Evolutionary conservation across 1,284 basidiomycete species (phyloP).

Genomic region (Malassezia slooffiae): DNA sequence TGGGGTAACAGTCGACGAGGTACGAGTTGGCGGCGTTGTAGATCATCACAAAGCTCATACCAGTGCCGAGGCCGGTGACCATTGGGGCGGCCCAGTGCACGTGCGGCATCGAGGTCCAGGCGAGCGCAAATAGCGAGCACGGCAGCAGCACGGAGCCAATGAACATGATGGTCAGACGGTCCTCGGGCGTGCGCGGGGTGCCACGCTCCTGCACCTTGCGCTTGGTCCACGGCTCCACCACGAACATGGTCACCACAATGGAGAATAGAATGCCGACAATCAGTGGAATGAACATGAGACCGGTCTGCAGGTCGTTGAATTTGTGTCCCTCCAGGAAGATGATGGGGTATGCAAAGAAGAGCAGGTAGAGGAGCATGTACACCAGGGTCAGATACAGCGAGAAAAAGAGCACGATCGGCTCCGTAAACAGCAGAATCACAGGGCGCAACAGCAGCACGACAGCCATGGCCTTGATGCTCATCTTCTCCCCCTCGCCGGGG

Average conservation of each 20-base stretch:
- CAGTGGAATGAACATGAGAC: constrained; percentile 62
- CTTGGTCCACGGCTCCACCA: constrained; percentile 50
- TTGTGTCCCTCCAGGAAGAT: constrained; percentile 55
- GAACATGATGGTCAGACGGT: constrained; percentile 54
- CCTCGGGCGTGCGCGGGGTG: constrained; percentile 57
- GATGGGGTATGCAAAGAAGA: constrained; percentile 46
- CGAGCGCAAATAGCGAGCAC: constrained; percentile 54
- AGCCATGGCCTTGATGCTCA: constrained; percentile 38
- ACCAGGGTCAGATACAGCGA: no score
- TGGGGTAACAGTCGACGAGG: constrained; percentile 51
- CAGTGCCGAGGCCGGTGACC: constrained; percentile 19
- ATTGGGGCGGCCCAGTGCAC: constrained; percentile 22
- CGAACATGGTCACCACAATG: constrained; percentile 28
- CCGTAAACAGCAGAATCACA: constrained; percentile 57
- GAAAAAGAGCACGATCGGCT: constrained; percentile 60
- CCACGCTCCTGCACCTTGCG: constrained; percentile 50
- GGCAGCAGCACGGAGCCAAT: constrained; percentile 55
- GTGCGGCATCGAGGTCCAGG: constrained; percentile 55
- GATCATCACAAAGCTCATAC: constrained; percentile 4
- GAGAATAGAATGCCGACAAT: constrained; percentile 58
- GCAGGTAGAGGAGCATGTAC: constrained; percentile 56
- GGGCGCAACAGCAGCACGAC: constrained; percentile 51
- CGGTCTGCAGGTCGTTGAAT: constrained; percentile 55
- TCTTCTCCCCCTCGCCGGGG: constrained; percentile 23
- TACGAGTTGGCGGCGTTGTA: constrained; percentile 20